Conservation (phyloP, 192 early-diverging fungal genomes). For the Coemansia sp. region DNA sequence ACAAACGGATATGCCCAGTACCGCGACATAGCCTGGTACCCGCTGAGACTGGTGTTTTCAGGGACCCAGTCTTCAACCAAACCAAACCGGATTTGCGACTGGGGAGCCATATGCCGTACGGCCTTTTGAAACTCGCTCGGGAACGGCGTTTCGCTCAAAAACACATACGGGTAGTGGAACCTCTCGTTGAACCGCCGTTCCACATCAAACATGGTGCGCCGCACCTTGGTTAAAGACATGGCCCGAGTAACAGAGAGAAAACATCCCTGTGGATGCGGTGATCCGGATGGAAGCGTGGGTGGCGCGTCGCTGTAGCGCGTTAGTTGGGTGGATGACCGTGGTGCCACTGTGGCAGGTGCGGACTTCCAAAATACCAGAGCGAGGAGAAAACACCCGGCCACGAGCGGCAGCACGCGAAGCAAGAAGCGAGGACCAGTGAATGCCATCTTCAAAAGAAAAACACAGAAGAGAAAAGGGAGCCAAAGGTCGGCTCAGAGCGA, state of each 20-base stretch:
- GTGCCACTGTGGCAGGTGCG: too few relatives aligned
- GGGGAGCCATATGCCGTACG: constrained; percentile 9
- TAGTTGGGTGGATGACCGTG: too few relatives aligned
- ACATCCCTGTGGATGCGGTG: constrained; percentile 1
- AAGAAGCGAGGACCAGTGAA: too few relatives aligned
- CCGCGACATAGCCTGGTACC: constrained; percentile 19
- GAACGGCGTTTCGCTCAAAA: constrained; percentile 64
- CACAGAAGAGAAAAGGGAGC: too few relatives aligned
- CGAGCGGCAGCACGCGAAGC: too few relatives aligned
- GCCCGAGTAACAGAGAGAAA: constrained; percentile 50
- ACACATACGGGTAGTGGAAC: constrained; percentile 67
- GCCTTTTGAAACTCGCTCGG: constrained; percentile 49
- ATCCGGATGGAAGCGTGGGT: not conserved
- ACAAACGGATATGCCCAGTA: constrained; percentile 24
- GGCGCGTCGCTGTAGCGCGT: too few relatives aligned
- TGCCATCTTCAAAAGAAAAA: too few relatives aligned
- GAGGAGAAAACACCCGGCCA: too few relatives aligned
- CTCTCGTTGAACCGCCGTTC: constrained; percentile 58
- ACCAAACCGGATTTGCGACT: constrained; percentile 39
- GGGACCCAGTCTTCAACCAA: constrained; percentile 4
- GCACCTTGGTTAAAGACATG: constrained; percentile 52
- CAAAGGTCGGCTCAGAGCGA: too few relatives aligned
- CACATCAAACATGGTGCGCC: constrained; percentile 51
- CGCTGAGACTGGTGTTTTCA: not conserved
- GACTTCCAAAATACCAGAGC: too few relatives aligned